Percentiles rank a stretch among this genome's conserved stretches.
Conservation (phyloP, 192 early-diverging fungal genomes). For the Entomortierella beljakovae region DNA sequence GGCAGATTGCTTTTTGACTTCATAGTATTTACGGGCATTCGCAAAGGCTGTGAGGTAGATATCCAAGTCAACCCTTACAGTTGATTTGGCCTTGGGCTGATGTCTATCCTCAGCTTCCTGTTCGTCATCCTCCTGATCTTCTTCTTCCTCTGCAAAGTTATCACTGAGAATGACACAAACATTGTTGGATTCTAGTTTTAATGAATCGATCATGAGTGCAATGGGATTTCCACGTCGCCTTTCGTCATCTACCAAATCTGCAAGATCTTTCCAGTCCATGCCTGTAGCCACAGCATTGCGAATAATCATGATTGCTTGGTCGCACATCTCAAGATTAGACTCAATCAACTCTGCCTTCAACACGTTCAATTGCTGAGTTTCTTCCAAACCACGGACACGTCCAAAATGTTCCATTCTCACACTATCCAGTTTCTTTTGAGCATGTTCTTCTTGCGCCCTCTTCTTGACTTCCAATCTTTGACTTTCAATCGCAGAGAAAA, state of each 20-base stretch:
- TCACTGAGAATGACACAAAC: conserved; percentile 69
- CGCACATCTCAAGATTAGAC: conserved; percentile 83
- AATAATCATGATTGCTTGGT: conserved; percentile 88
- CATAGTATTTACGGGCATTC: conserved; percentile 92
- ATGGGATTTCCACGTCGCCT: conserved; percentile 81
- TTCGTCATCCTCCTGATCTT: conserved; percentile 49
- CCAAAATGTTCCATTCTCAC: conserved; percentile 83
- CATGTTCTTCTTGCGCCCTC: conserved; percentile 77
- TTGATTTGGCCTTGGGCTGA: conserved; percentile 50
- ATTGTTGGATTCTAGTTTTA: conserved; percentile 86
- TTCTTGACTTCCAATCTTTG: conserved; percentile 82
- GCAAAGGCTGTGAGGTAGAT: conserved; percentile 90
- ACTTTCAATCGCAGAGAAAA: conserved; percentile 90
- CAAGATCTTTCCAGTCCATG: conserved; percentile 97
- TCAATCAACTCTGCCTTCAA: conserved; percentile 91
- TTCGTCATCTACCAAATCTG: conserved; percentile 88
- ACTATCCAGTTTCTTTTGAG: conserved; percentile 85
- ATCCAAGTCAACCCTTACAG: conserved; percentile 80
- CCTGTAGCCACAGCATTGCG: conserved; percentile 89
- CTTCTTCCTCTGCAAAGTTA: conserved; percentile 66
- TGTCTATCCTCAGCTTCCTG: conserved; percentile 56
- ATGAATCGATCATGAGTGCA: conserved; percentile 76
- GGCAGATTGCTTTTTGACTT: conserved; percentile 82
- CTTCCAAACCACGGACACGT: conserved; percentile 82
- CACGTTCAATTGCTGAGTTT: conserved; percentile 74